Evolutionary conservation across 345 rosid species (phyloP), one percentile per base, ranked within the genome.

Genomic region (Crucihimalaya himalaica): DNA sequence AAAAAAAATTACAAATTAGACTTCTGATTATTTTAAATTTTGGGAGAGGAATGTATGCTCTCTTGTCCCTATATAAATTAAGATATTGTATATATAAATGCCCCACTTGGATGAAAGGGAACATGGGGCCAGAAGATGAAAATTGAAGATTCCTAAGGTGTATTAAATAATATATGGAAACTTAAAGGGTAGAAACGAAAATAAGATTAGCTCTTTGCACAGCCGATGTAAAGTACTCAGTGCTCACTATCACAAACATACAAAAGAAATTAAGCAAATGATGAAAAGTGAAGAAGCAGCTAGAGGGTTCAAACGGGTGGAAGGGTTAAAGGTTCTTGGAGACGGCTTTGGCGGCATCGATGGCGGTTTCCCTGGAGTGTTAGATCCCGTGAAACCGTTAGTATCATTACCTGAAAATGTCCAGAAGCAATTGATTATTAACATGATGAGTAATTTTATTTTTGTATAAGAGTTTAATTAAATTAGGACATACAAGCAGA

Each of bases 401-500:
- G 18, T 5, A 48, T 77, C 80, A 25, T 39, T 47, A 71, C 80
- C 80, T 77, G 65, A n/a, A 43, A 54, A 7, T 5, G 28, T 4
- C 19, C 15, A 27, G 6, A 45, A 34, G 11, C 13, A 28, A 53
- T 12, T 47, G 8, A 7, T 52, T 20, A 58, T 4, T 4, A 23
- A 43, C 25, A 15, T 12, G 6, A 15, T 12, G 6, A 45, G 8
- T 21, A 28, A 2, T 29, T 25, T 11, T n/a, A 5, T 14, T 13
- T 35, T 43, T 8, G 29, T 48, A 62, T n/a, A 34, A 45, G 6
- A 48, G 29, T 47, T 32, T 20, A 8, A 0, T 15, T 18, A 21
- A 35, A 35, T 28, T 70, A 46, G 43, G 46, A 25, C 96, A 78
- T 83, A 91, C 97, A 91, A 57, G 85, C 47, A 23, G 96, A 85